Evolutionary conservation across 768 basidiomycete genomes (phyloP).

Genomic region (Candolleomyces aberdarensis): DNA sequence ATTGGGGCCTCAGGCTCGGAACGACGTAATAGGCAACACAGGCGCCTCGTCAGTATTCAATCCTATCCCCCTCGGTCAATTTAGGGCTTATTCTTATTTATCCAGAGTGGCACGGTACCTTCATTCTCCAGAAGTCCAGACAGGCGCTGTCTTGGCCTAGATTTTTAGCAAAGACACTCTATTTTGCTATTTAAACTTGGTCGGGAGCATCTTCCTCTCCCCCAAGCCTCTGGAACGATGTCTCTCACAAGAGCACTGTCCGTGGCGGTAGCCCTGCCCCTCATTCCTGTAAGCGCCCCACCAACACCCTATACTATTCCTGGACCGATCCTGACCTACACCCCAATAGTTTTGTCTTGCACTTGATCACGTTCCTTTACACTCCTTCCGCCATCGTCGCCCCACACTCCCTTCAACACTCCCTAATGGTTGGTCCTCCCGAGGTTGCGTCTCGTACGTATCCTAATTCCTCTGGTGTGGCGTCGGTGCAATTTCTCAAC

Average conservation of each 20-base stretch:
- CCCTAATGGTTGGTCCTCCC: conserved; percentile 52
- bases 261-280: conserved; percentile 31
- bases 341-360: conserved; percentile 22
- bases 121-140: conserved; percentile 13
- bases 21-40: conserved; percentile 2
- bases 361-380: conserved; percentile 24
- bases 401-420: conserved; percentile 40
- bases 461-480: not conserved
- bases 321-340: not conserved
- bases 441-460: conserved; percentile 61
- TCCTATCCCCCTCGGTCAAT: not conserved
- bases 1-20: not conserved
- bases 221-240: conserved; percentile 24
- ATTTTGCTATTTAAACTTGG: conserved; percentile 24
- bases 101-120: not conserved
- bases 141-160: conserved; percentile 26
- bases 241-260: conserved; percentile 26
- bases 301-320: not conserved
- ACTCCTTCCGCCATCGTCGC: conserved; percentile 31
- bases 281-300: conserved; percentile 34
- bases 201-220: conserved; percentile 13
- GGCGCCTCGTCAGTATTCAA: not conserved
- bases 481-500: not conserved
- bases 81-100: not conserved
- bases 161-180: conserved; percentile 16